These are phyloP conservation scores for Sporothrix mexicana DNA, from an alignment of 2,329 filamentous ascomycete genomes.

Conservation along the genomic window DNA sequence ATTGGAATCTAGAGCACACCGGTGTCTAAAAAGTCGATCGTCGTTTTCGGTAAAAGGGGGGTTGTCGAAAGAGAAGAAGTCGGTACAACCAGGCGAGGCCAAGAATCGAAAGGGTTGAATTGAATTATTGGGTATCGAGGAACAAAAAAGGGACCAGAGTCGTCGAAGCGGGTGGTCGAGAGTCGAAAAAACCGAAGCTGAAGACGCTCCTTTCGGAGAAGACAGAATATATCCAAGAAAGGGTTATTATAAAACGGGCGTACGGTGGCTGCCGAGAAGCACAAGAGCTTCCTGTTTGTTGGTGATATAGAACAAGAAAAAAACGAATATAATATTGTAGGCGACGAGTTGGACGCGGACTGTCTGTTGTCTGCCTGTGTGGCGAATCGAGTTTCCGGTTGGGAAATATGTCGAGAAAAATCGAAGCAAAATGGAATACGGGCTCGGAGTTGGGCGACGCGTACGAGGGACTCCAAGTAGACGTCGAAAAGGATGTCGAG, in stretches of 20 bases:
- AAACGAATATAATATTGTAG: conserved; percentile 22
- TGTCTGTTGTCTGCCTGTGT: conserved; percentile 19
- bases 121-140: conserved; percentile 33
- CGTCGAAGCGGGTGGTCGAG: conserved; percentile 1
- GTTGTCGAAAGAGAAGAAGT: conserved; percentile 5
- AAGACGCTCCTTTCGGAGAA: neutral
- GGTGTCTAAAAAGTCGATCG: conserved; percentile 11
- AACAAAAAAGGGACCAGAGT: conserved; percentile 29
- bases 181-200: conserved; percentile 27
- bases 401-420: conserved; percentile 10
- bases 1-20: conserved; percentile 9
- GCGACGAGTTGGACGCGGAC: neutral
- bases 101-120: conserved; percentile 29
- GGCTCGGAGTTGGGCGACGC: conserved; percentile 1
- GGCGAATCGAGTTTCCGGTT: conserved; percentile 3
- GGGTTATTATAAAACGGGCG: conserved; percentile 21
- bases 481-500: neutral
- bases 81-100: conserved; percentile 21
- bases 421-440: conserved; percentile 1
- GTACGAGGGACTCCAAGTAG: neutral
- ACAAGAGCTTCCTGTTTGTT: neutral
- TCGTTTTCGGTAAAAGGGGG: neutral
- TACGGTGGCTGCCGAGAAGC: neutral
- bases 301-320: conserved; percentile 19
- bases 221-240: conserved; percentile 24